These are phyloP conservation scores for Curvularia spicifera DNA, from an alignment of 2,329 filamentous ascomycete species.

Conservation along the genomic window DNA sequence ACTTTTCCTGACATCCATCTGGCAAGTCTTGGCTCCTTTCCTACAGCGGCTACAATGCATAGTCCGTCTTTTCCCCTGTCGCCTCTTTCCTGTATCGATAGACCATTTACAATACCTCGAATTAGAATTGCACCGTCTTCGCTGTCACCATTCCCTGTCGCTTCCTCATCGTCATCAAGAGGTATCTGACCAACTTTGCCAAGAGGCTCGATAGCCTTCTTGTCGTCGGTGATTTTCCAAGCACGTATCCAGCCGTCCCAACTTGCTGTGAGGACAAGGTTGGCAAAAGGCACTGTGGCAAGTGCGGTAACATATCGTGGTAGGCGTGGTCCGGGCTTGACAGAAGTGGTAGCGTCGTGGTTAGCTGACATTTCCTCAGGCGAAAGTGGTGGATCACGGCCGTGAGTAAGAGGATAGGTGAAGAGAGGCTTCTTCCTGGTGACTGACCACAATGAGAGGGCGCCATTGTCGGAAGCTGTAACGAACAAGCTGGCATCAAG, in stretches of 20 bases:
- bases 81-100: conserved; percentile 84
- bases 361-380: conserved; percentile 73
- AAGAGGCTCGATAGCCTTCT: conserved; percentile 74
- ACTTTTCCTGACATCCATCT: conserved; percentile 74
- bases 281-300: conserved; percentile 83
- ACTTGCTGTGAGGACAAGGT: conserved; percentile 87
- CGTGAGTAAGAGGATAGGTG: conserved; percentile 81
- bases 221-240: conserved; percentile 78
- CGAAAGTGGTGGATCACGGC: conserved; percentile 74
- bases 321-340: conserved; percentile 59
- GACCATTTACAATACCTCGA: conserved; percentile 84
- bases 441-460: conserved; percentile 83
- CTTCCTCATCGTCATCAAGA: conserved; percentile 24
- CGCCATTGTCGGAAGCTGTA: conserved; percentile 91
- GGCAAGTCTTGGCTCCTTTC: conserved; percentile 84
- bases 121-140: conserved; percentile 51
- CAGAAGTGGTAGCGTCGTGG: conserved; percentile 61
- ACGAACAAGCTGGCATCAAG: conserved; percentile 89
- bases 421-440: conserved; percentile 94
- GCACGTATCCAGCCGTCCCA: conserved; percentile 90
- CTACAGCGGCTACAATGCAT: conserved; percentile 83
- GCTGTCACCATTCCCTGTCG: conserved; percentile 15
- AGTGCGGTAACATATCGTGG: conserved; percentile 92
- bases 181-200: conserved; percentile 65
- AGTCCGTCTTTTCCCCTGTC: conserved; percentile 75